A percentile compares a stretch with the other conserved stretches of the same genome.
Conservation (phyloP, 2,329 filamentous ascomycete genomes). For the Onygenales sp. region DNA sequence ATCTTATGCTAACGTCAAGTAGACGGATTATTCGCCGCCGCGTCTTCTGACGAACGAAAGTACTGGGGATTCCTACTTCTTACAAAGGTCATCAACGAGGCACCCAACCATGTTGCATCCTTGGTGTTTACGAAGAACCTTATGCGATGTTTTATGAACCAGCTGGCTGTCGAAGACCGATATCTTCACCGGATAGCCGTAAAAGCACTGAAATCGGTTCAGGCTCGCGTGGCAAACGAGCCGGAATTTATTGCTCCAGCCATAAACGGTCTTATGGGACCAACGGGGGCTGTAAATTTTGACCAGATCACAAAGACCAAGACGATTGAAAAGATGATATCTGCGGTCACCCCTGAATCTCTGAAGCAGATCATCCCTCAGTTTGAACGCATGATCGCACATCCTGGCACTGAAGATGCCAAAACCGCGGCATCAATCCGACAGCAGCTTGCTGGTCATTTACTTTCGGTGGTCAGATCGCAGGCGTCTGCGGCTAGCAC, state of each 20-base stretch:
- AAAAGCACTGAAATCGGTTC: constrained; percentile 63
- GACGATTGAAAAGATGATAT: constrained; percentile 66
- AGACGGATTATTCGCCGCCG: constrained; percentile 77
- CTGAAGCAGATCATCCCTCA: constrained; percentile 47
- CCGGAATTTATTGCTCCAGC: constrained; percentile 52
- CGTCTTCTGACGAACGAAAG: constrained; percentile 78
- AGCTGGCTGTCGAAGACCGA: constrained; percentile 65
- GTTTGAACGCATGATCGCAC: constrained; percentile 37
- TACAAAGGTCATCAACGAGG: constrained; percentile 57
- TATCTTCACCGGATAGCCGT: constrained; percentile 71
- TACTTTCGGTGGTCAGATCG: constrained; percentile 41
- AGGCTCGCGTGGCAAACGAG: constrained; percentile 53
- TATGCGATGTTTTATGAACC: constrained; percentile 72
- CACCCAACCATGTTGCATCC: constrained; percentile 41
- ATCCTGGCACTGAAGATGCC: constrained; percentile 37
- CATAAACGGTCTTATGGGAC: constrained; percentile 58
- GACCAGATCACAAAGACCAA: constrained; percentile 80
- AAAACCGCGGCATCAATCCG: constrained; percentile 37
- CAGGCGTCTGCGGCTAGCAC: constrained; percentile 22
- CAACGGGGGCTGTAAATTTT: constrained; percentile 65
- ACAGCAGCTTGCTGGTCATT: constrained; percentile 42
- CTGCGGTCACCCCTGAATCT: constrained; percentile 44
- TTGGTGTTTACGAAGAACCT: constrained; percentile 74
- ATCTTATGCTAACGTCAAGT: constrained; percentile 10
- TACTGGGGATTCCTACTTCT: constrained; percentile 87